Conservation (phyloP, 164 flowering plant species). For the Liquidambar formosana region DNA sequence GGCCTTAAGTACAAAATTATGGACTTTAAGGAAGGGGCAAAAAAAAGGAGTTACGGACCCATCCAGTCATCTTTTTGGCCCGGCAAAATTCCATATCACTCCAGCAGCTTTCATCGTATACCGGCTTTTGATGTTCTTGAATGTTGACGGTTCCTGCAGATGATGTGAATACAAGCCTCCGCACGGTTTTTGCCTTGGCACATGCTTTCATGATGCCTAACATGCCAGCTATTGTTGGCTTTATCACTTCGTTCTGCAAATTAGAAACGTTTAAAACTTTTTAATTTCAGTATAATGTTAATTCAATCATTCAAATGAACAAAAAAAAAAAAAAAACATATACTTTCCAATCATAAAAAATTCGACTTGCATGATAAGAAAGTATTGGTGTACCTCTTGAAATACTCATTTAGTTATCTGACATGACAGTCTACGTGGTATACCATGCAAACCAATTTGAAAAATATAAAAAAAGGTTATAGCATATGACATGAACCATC, state of each 20-base stretch:
- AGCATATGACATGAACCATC: too few relatives aligned
- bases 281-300: too few relatives aligned
- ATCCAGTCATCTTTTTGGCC: conserved; percentile 58
- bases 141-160: conserved; percentile 61
- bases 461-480: too few relatives aligned
- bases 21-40: neutral
- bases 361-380: too few relatives aligned
- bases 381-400: too few relatives aligned
- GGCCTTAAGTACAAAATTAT: too few relatives aligned
- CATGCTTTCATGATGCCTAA: conserved; percentile 59
- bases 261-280: neutral
- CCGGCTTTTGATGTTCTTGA: conserved; percentile 32
- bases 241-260: conserved; percentile 63
- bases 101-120: conserved; percentile 55
- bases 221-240: conserved; percentile 57
- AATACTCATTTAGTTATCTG: too few relatives aligned
- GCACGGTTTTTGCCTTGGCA: conserved; percentile 40
- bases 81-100: conserved; percentile 51
- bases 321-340: neutral
- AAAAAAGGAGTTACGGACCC: conserved; percentile 28
- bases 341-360: too few relatives aligned
- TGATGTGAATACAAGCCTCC: conserved; percentile 55
- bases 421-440: too few relatives aligned
- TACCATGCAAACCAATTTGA: too few relatives aligned
- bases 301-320: neutral